These are phyloP conservation scores for Buddleja alternifolia DNA, from an alignment of 257 asterid species.

Conservation along the genomic window DNA sequence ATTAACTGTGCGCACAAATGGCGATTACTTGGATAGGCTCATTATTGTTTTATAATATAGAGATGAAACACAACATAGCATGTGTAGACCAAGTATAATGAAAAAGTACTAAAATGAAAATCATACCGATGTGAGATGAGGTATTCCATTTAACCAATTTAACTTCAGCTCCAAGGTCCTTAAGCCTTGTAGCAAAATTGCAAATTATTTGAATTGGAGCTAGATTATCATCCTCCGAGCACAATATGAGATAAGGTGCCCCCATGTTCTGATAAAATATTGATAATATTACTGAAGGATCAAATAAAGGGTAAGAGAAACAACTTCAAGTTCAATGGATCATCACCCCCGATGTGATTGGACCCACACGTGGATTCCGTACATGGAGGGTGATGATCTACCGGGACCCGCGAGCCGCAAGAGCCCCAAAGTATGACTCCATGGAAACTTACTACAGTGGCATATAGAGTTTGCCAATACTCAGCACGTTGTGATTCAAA, in stretches of 20 bases:
- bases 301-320: slow-evolving; percentile 2
- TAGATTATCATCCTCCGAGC: slow-evolving; percentile 96
- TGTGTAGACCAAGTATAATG: slow-evolving; percentile 1
- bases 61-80: not conserved
- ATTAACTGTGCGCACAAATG: no score
- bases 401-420: no score
- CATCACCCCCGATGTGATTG: no score
- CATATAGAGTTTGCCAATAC: slow-evolving; percentile 93
- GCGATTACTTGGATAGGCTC: no score
- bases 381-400: no score
- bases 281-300: slow-evolving; percentile 5
- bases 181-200: slow-evolving; percentile 78
- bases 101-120: slow-evolving; percentile 9
- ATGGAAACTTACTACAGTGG: slow-evolving; percentile 69
- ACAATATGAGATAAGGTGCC: slow-evolving; percentile 90
- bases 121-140: slow-evolving; percentile 91
- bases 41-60: no score
- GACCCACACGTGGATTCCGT: no score
- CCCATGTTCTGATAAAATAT: slow-evolving; percentile 59
- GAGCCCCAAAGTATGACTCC: no score
- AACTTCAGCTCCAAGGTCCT: slow-evolving; percentile 78
- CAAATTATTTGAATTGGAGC: slow-evolving; percentile 68
- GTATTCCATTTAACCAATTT: slow-evolving; percentile 75
- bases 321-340: not conserved
- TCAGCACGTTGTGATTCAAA: slow-evolving; percentile 89